Percentiles rank a stretch among this genome's conserved stretches.
These are phyloP conservation scores for Mitosporidium daphniae DNA, from an alignment of 371 early-diverging fungal genomes.

Conservation along the genomic window DNA sequence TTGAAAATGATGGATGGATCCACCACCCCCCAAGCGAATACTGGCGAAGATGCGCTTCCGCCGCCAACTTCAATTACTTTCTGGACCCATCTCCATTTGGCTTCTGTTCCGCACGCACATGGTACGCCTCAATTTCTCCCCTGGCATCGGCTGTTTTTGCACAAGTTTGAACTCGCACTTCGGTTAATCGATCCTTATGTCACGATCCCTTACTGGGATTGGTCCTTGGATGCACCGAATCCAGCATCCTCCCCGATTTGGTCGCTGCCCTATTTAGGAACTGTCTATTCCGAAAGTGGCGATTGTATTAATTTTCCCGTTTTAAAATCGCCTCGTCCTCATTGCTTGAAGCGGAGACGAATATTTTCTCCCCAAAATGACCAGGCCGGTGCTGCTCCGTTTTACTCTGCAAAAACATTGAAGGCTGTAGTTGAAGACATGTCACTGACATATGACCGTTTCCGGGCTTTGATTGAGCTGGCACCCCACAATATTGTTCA, in stretches of 20 bases:
- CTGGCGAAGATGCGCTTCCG: no score
- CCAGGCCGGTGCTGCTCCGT: slow-evolving; percentile 5
- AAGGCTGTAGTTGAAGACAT: slow-evolving; percentile 8
- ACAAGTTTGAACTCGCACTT: slow-evolving; percentile 6
- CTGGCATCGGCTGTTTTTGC: slow-evolving; percentile 10
- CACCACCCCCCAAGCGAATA: no score
- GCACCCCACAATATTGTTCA: slow-evolving; percentile 13
- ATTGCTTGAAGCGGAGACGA: slow-evolving; percentile 3
- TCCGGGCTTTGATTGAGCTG: slow-evolving; percentile 9
- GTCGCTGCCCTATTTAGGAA: slow-evolving; percentile 1
- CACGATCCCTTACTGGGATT: slow-evolving; percentile 16
- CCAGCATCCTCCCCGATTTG: slow-evolving; percentile 2
- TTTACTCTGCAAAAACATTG: slow-evolving; percentile 6
- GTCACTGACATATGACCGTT: slow-evolving; percentile 6
- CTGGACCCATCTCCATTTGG: no score
- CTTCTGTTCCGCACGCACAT: no score
- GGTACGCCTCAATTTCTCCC: slow-evolving; percentile 20
- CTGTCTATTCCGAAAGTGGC: slow-evolving; percentile 1
- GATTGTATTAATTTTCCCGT: background rate
- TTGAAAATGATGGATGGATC: no score
- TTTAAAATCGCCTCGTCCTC: slow-evolving; percentile 2
- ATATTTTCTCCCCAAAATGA: slow-evolving; percentile 3
- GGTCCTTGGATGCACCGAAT: slow-evolving; percentile 6
- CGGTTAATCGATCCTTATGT: slow-evolving; percentile 8
- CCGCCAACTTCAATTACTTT: no score